Base-by-base conservation (phyloP, 2,329 filamentous ascomycete genomes). In the Calonectria multiphialidica region DNA sequence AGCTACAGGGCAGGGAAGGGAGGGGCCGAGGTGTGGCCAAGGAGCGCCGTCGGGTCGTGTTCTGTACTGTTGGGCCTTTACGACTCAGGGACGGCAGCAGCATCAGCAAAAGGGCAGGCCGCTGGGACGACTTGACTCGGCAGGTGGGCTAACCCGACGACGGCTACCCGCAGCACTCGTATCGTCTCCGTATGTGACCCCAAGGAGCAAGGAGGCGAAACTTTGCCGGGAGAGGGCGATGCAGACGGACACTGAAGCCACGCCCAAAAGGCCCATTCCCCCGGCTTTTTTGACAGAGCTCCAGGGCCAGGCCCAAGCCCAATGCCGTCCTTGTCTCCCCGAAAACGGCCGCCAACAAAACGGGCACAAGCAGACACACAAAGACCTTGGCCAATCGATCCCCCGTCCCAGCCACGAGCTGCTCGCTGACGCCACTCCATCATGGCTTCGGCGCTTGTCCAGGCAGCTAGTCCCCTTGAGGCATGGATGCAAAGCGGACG, bases 361-460 rank as follows among this genome's bases (percentile, higher is more conserved):
- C 57, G 57, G 57, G 57, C 57, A 62, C 57, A 62, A n/a, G 15
- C 37, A 35, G 40, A 47, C 33, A 50, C 45, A 5, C 45, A 25
- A 23, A 50, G 30, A 37, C 33, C 44, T 25, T 18, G 30, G n/a
- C 55, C 61, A 44, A 47, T 44, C 65, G 28, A 30, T 57, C 40
- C 40, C 53, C 53, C 12, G 55, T 59, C 68, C 68, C 42, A 62
- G 62, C 62, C 63, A 66, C 62, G 68, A 62, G 53, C 44, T 59
- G 53, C 50, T 59, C n/a, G 21, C 61, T 62, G 62, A 50, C 68
- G 68, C 68, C 68, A 71, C 68, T 35, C 25, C 53, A 66, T 67
- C 50, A 49, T 59, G 30, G 47, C 64, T 57, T 63, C 59, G 47
- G 55, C 55, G 64, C 63, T 67, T 55, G 62, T 59, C 13, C 23